phyloP scores from a whole-genome alignment of 164 flowering plant species.

The Annona squamosa region DNA sequence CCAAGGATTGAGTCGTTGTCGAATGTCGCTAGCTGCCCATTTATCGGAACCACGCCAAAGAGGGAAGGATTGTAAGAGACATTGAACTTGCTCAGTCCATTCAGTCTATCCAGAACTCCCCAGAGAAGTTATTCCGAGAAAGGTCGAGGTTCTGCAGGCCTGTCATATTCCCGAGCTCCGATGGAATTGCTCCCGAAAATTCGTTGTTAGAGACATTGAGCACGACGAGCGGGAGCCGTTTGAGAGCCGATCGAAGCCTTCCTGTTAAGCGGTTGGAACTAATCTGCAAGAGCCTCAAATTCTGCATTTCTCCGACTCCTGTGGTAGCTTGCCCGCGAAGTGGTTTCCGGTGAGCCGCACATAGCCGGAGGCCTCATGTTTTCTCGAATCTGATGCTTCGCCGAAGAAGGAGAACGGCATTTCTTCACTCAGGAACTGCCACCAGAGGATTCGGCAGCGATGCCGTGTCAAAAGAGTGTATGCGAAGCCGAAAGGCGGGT shows the following conservation, averaged over 20 bases:
- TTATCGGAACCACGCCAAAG: conserved; percentile 52
- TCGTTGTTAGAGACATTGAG: conserved; percentile 53
- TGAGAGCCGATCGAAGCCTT: conserved; percentile 44
- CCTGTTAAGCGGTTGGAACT: conserved; percentile 53
- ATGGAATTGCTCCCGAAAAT: conserved; percentile 62
- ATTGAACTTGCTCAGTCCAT: conserved; percentile 73
- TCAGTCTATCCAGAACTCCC: conserved; percentile 47
- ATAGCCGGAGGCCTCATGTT: conserved; percentile 58
- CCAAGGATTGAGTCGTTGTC: conserved; percentile 67
- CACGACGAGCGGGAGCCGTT: conserved; percentile 44
- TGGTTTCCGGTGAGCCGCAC: conserved; percentile 65
- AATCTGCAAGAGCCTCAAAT: conserved; percentile 59
- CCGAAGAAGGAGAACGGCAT: conserved; percentile 60
- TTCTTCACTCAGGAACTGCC: conserved; percentile 49
- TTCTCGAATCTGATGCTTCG: conserved; percentile 18
- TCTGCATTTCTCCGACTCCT: conserved; percentile 51
- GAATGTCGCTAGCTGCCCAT: conserved; percentile 75
- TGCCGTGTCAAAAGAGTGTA: conserved; percentile 58
- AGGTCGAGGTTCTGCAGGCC: conserved; percentile 77
- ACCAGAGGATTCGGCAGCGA: conserved; percentile 67
- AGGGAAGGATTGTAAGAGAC: conserved; percentile 68
- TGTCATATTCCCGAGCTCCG: conserved; percentile 38
- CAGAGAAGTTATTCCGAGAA: conserved; percentile 81
- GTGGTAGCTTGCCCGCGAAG: conserved; percentile 57
- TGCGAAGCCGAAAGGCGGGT: conserved; percentile 82